Evolutionary conservation across 306 rosid species (phyloP).

Genomic region (Quercus wislizeni): DNA sequence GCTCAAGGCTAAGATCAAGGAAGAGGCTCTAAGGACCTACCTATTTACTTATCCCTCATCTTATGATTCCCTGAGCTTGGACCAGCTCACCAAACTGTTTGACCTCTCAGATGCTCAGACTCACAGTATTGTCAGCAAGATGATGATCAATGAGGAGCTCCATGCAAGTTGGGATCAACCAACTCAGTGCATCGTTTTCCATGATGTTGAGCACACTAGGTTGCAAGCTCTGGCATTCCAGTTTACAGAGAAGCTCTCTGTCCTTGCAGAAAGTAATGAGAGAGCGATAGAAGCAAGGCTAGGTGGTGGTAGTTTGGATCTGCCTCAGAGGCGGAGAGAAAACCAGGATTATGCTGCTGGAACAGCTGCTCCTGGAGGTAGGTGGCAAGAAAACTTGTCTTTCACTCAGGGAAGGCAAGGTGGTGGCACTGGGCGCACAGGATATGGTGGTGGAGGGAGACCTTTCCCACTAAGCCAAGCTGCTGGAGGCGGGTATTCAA

Average conservation of each 20-base stretch:
- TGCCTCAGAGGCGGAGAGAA: slow-evolving; percentile 79
- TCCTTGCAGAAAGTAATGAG: slow-evolving; percentile 85
- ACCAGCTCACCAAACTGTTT: slow-evolving; percentile 70
- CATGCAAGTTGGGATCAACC: slow-evolving; percentile 75
- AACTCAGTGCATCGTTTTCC: slow-evolving; percentile 53
- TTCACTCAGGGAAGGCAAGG: slow-evolving; percentile 67
- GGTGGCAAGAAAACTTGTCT: slow-evolving; percentile 76
- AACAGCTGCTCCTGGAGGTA: slow-evolving; percentile 35
- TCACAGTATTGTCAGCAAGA: slow-evolving; percentile 77
- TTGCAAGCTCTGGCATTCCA: slow-evolving; percentile 81
- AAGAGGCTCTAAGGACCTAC: slow-evolving; percentile 89
- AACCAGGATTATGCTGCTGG: slow-evolving; percentile 72
- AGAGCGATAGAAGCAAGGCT: slow-evolving; percentile 79
- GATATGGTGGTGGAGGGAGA: slow-evolving; percentile 62
- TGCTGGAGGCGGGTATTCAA: slow-evolving; percentile 41
- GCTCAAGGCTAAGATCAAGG: slow-evolving; percentile 83
- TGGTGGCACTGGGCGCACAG: slow-evolving; percentile 52
- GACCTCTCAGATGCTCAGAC: slow-evolving; percentile 56
- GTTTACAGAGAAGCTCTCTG: slow-evolving; percentile 73
- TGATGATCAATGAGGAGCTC: slow-evolving; percentile 96
- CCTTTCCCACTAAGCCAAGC: slow-evolving; percentile 40
- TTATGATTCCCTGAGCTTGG: slow-evolving; percentile 69
- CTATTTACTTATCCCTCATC: slow-evolving; percentile 80
- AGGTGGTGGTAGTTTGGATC: slow-evolving; percentile 88
- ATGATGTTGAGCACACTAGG: slow-evolving; percentile 56